Evolutionary conservation across 192 early-diverging fungal species (phyloP).

Genomic region (Podochytrium sp.): DNA sequence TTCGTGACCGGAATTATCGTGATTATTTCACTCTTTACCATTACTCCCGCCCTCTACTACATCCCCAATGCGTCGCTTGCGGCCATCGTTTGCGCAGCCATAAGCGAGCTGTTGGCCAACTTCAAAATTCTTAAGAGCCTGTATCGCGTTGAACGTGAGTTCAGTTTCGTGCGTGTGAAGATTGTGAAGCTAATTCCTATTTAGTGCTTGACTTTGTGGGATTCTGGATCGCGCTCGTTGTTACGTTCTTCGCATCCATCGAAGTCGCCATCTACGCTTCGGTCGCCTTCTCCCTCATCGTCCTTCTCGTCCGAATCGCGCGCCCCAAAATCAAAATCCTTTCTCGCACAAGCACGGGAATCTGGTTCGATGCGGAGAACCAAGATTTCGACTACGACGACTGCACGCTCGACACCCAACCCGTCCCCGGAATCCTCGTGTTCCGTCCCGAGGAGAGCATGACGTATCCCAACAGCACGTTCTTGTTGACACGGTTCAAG

Average conservation of each 20-base stretch:
- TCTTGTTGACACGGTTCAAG: conserved; percentile 44
- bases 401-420: not conserved
- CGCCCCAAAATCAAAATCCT: conserved; percentile 61
- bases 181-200: not conserved
- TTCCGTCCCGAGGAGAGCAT: conserved; percentile 67
- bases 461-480: conserved; percentile 73
- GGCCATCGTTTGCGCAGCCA: conserved; percentile 84
- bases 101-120: conserved; percentile 73
- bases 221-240: conserved; percentile 54
- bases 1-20: conserved; percentile 80
- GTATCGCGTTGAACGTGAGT: not conserved
- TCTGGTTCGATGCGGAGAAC: conserved; percentile 33
- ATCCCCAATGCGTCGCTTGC: conserved; percentile 82
- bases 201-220: conserved; percentile 57
- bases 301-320: conserved; percentile 80
- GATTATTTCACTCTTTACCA: conserved; percentile 76
- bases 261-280: conserved; percentile 83
- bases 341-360: conserved; percentile 20
- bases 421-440: conserved; percentile 69
- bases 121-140: conserved; percentile 50
- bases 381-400: not conserved
- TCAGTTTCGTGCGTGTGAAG: not conserved
- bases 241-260: conserved; percentile 69
- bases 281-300: conserved; percentile 68
- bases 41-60: conserved; percentile 85